Conservation (phyloP, 1,284 basidiomycete species). For the Ustilago nuda region DNA sequence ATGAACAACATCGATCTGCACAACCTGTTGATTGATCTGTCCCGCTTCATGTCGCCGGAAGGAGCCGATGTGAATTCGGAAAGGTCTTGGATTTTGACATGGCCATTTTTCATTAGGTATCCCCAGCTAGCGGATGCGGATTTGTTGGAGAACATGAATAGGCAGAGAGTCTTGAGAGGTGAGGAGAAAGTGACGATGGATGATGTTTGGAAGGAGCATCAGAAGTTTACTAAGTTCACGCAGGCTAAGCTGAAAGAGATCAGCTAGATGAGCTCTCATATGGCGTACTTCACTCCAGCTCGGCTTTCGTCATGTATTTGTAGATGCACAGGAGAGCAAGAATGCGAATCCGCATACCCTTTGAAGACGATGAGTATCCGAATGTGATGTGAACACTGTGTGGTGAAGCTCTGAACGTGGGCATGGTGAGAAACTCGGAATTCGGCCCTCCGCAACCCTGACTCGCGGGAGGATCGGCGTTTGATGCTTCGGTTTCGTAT, state of each 20-base stretch:
- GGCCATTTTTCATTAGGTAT: constrained; percentile 51
- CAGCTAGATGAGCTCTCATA: background rate
- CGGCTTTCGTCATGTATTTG: background rate
- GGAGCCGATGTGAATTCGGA: constrained; percentile 41
- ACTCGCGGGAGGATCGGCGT: background rate
- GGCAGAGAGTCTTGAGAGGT: constrained; percentile 18
- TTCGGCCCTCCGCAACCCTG: constrained; percentile 6
- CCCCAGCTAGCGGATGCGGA: constrained; percentile 41
- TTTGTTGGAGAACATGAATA: constrained; percentile 36
- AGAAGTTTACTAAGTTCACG: constrained; percentile 16
- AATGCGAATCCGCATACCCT: background rate
- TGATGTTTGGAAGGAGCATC: constrained; percentile 46
- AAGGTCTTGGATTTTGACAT: constrained; percentile 42
- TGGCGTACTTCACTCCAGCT: no score
- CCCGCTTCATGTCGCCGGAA: constrained; percentile 20
- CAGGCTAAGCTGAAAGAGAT: constrained; percentile 40
- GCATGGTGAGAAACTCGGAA: constrained; percentile 8
- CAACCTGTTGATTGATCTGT: constrained; percentile 31
- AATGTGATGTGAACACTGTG: background rate
- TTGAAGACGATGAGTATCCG: background rate
- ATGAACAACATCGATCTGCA: constrained; percentile 36
- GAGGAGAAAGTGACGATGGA: constrained; percentile 35
- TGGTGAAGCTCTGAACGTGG: background rate
- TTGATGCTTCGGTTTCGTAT: background rate
- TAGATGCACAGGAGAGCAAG: background rate